Evolutionary conservation across 2,329 filamentous ascomycete species (phyloP), one percentile per base, ranked within the genome.

Genomic region (Venturiaceae sp.): DNA sequence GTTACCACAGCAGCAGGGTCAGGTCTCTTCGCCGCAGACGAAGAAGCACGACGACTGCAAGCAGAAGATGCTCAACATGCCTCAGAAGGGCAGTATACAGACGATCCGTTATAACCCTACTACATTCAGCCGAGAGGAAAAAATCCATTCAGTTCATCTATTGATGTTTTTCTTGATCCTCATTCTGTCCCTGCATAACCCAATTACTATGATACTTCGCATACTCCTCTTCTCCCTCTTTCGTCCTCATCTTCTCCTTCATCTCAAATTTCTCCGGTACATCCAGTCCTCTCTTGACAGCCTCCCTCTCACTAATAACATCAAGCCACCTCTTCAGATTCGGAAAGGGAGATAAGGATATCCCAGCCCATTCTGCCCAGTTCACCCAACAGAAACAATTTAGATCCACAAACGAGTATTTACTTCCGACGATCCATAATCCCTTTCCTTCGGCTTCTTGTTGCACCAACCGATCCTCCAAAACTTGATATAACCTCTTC

Each of bases 1-100:
- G 75, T 99, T 63, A 96, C 92, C 0, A 91, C 88, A 3, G 87
- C 92, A 1, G 83, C 85, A 21, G 94, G 92, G 2, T 86, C 89
- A 46, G 92, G 90, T 1, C 75, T 97, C 36, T 97, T 92, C 92
- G 89, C 85, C 1, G 85, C 85, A 1, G 84, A 86, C 63, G 74
- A 96, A 55, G 92, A 97, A 71, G 76, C 82, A 64, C 39, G 32
- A 2, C 39, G 55, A 47, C 36, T 52, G 14, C 32, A 23, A 23
- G 59, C 55, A 57, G 50, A 21, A 13, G 53, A 37, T 6, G 30
- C 33, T 13, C 33, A 54, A 21, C 36, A 33, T 7, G n/a, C 13
- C 13, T 6, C 21, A 23, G 44, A 39, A 26, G 23, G 34, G 16
- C 46, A 30, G 14, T 58, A 53, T 23, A 33, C 33, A 23, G 57